phyloP scores from a whole-genome alignment of 345 rosid genomes.

The Clarkia xantiana region DNA sequence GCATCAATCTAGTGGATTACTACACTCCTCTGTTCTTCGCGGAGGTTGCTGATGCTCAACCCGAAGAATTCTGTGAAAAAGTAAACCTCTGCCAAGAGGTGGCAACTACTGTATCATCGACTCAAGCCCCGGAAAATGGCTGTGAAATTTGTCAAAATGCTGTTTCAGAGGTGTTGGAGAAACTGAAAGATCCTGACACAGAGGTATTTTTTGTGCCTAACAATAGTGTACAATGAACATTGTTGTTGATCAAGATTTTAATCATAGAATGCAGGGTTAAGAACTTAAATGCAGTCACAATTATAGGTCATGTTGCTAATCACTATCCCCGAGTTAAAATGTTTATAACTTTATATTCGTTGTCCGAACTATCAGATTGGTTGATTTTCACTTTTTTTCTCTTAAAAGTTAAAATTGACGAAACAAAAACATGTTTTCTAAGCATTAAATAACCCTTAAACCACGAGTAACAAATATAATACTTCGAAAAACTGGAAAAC shows the following conservation, averaged over 20 bases:
- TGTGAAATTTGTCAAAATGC: slow-evolving; percentile 56
- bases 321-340: no score
- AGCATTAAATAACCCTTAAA: no score
- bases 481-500: no score
- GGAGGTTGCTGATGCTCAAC: slow-evolving; percentile 32
- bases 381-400: no score
- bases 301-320: no score
- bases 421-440: no score
- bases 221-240: background rate
- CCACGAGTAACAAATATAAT: no score
- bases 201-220: slow-evolving; percentile 38
- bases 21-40: slow-evolving; percentile 55
- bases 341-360: no score
- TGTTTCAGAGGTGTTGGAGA: slow-evolving; percentile 42
- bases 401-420: no score
- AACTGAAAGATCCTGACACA: slow-evolving; percentile 78
- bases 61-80: slow-evolving; percentile 45
- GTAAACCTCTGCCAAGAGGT: slow-evolving; percentile 42
- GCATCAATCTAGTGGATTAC: slow-evolving; percentile 62
- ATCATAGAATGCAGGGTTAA: no score
- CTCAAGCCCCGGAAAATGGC: slow-evolving; percentile 34
- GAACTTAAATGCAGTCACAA: no score
- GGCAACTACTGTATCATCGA: slow-evolving; percentile 19
- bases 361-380: no score
- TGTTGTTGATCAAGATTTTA: background rate